These are phyloP conservation scores for Eucalyptus cloeziana DNA, from an alignment of 345 rosid species.

Conservation along the genomic window DNA sequence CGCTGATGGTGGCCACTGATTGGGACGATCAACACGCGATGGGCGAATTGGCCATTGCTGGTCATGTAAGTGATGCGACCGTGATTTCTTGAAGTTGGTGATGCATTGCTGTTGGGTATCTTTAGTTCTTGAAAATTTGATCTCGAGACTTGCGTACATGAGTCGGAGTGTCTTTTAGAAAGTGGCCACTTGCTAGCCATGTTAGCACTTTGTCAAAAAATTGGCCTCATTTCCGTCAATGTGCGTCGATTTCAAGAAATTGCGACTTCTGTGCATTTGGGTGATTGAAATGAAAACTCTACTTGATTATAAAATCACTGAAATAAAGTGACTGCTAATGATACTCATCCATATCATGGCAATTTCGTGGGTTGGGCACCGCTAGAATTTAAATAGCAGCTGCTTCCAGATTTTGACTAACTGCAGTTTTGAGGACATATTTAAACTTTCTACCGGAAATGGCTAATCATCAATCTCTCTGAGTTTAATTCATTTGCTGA, in stretches of 20 bases:
- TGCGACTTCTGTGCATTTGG: background rate
- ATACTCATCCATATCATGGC: background rate
- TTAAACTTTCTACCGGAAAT: background rate
- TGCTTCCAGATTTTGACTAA: background rate
- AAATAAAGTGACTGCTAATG: background rate
- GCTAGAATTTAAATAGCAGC: background rate
- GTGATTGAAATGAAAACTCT: background rate
- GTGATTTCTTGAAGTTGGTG: background rate
- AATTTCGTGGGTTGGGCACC: background rate
- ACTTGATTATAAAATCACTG: background rate
- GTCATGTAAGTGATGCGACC: constrained; percentile 50
- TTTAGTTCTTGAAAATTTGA: background rate
- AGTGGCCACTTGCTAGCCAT: background rate
- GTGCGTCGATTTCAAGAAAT: background rate
- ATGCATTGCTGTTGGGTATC: background rate
- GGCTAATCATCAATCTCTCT: background rate
- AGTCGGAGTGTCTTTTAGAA: background rate
- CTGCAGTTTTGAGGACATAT: background rate
- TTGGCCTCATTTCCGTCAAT: background rate
- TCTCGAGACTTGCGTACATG: background rate
- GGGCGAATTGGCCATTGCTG: constrained; percentile 91
- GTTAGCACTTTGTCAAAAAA: background rate
- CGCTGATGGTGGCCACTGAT: constrained; percentile 91
- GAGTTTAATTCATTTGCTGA: background rate
- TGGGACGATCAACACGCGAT: constrained; percentile 67